These are phyloP conservation scores for Penicillium sp. DNA, from an alignment of 2,329 filamentous ascomycete genomes.

Conservation along the genomic window DNA sequence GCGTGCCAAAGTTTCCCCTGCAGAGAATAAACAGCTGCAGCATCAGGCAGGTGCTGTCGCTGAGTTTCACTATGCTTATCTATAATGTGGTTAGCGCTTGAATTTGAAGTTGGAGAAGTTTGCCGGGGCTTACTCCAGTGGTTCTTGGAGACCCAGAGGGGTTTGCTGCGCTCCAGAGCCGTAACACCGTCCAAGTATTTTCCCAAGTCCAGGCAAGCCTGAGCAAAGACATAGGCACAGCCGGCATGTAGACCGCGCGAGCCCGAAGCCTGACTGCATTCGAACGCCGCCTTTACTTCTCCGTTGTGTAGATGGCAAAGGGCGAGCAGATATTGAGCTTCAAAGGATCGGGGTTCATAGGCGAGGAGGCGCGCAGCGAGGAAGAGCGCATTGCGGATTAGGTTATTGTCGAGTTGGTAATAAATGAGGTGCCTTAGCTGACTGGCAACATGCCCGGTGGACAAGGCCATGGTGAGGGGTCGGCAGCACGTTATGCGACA, in stretches of 20 bases:
- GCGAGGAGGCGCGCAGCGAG: constrained; percentile 83
- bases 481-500: constrained; percentile 2
- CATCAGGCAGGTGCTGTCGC: constrained; percentile 74
- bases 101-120: constrained; percentile 3
- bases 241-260: constrained; percentile 74
- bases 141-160: constrained; percentile 71
- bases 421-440: constrained; percentile 66
- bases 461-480: constrained; percentile 53
- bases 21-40: constrained; percentile 76
- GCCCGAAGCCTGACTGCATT: constrained; percentile 70
- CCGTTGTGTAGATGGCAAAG: constrained; percentile 81
- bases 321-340: constrained; percentile 78
- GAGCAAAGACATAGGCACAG: constrained; percentile 88
- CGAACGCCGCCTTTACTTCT: constrained; percentile 80
- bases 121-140: constrained; percentile 64
- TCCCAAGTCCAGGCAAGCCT: constrained; percentile 77
- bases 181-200: constrained; percentile 76
- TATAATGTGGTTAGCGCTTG: constrained; percentile 26
- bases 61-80: constrained; percentile 72
- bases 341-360: constrained; percentile 75
- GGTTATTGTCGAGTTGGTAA: constrained; percentile 83
- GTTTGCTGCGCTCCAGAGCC: constrained; percentile 77
- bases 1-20: constrained; percentile 83
- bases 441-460: constrained; percentile 53
- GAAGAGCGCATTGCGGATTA: constrained; percentile 87